These are phyloP conservation scores for Chrysoporthe puriensis DNA, from an alignment of 2,329 filamentous ascomycete species.

Conservation along the genomic window DNA sequence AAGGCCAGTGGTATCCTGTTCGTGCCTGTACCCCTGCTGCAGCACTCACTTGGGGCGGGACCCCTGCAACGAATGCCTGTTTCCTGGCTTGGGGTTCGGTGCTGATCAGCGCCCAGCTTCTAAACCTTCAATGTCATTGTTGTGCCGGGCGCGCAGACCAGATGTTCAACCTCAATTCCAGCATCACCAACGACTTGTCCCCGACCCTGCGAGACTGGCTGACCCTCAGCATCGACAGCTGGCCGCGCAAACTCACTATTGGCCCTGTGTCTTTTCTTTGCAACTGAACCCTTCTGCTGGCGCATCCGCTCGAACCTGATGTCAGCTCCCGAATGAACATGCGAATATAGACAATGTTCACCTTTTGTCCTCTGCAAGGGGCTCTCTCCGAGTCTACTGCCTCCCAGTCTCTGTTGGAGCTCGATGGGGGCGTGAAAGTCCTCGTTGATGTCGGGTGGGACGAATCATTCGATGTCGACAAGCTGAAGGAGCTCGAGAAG, in stretches of 20 bases:
- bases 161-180: background rate
- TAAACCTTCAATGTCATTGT: background rate
- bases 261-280: background rate
- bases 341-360: slow-evolving; percentile 72
- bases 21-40: background rate
- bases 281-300: background rate
- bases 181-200: background rate
- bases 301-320: background rate
- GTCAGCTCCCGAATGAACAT: slow-evolving; percentile 18
- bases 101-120: slow-evolving; percentile 4
- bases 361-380: slow-evolving; percentile 88
- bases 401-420: slow-evolving; percentile 92
- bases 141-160: slow-evolving; percentile 2
- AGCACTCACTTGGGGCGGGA: background rate
- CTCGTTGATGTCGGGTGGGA: slow-evolving; percentile 97
- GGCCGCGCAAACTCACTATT: too few relatives aligned
- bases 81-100: background rate
- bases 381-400: slow-evolving; percentile 85
- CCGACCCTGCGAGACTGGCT: background rate
- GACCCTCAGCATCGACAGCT: background rate
- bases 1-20: background rate
- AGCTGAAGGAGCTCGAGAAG: slow-evolving; percentile 89
- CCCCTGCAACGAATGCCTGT: background rate
- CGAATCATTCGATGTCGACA: slow-evolving; percentile 80
- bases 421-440: slow-evolving; percentile 95